Percentiles rank a stretch among this genome's conserved stretches.
Conservation (phyloP, 306 rosid genomes). For the Luffa aegyptiaca region DNA sequence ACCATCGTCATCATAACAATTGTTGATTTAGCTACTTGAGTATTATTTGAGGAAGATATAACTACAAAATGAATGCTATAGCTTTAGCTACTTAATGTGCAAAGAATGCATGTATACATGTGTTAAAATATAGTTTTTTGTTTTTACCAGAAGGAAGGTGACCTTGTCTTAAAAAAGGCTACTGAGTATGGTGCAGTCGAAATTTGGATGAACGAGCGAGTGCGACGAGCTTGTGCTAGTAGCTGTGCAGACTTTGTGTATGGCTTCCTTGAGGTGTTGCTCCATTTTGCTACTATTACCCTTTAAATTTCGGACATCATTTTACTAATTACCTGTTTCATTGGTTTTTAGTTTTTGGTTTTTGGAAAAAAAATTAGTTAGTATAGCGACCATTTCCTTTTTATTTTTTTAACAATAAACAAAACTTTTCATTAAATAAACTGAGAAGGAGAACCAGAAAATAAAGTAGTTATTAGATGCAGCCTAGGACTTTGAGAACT, state of each 20-base stretch:
- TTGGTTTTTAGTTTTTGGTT: neutral
- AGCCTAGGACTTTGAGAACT: neutral
- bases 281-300: slow-evolving; percentile 26
- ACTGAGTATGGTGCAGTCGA: slow-evolving; percentile 94
- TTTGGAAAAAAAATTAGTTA: neutral
- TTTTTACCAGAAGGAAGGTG: slow-evolving; percentile 68
- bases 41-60: neutral
- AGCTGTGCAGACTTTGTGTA: slow-evolving; percentile 87
- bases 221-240: slow-evolving; percentile 85
- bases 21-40: neutral
- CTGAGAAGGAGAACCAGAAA: neutral
- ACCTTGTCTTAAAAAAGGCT: slow-evolving; percentile 84
- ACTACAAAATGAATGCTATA: neutral
- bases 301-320: slow-evolving; percentile 16
- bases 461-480: neutral
- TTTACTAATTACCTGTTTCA: neutral
- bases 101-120: neutral
- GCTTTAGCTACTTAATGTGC: neutral
- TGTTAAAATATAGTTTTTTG: slow-evolving; percentile 7
- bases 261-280: slow-evolving; percentile 87
- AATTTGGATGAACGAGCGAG: slow-evolving; percentile 99
- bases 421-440: too few relatives aligned
- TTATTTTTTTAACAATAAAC: neutral
- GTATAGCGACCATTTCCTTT: neutral
- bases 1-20: neutral